Conservation (phyloP, 1,284 basidiomycete genomes). For the Trichosporon faecale region DNA sequence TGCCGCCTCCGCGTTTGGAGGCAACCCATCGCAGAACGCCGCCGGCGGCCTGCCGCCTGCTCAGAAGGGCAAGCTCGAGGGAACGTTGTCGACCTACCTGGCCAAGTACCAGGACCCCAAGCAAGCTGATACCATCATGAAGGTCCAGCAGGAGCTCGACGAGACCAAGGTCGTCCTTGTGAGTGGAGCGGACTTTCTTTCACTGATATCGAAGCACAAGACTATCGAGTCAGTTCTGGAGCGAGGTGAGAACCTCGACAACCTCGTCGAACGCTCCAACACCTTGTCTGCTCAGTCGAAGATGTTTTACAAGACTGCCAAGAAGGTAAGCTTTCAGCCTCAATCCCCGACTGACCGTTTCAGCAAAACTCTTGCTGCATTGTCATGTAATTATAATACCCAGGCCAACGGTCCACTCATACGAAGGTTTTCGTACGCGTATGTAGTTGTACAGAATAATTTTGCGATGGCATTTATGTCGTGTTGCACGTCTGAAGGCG, state of each 20-base stretch:
- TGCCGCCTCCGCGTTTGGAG: slow-evolving; percentile 45
- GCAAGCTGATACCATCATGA: slow-evolving; percentile 98
- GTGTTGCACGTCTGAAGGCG: neutral
- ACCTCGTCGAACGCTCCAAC: slow-evolving; percentile 91
- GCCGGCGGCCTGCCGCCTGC: slow-evolving; percentile 50
- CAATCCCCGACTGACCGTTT: neutral
- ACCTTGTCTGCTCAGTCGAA: slow-evolving; percentile 87
- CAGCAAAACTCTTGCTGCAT: slow-evolving; percentile 71
- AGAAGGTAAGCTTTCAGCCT: slow-evolving; percentile 62
- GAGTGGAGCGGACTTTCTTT: slow-evolving; percentile 39
- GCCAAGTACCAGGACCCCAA: slow-evolving; percentile 96
- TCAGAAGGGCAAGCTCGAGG: slow-evolving; percentile 54
- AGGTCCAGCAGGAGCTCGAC: slow-evolving; percentile 95
- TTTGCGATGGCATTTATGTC: neutral
- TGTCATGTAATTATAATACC: slow-evolving; percentile 49
- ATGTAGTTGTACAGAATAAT: slow-evolving; percentile 19
- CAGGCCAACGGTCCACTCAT: neutral
- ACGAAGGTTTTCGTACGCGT: neutral
- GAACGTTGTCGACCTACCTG: slow-evolving; percentile 71
- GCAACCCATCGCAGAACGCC: slow-evolving; percentile 49
- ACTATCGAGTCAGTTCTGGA: slow-evolving; percentile 97
- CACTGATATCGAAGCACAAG: slow-evolving; percentile 69
- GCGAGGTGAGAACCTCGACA: slow-evolving; percentile 95
- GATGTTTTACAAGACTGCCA: slow-evolving; percentile 91
- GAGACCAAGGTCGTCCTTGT: slow-evolving; percentile 98